Conservation (phyloP, 2,329 filamentous ascomycete genomes). For the Aspergillus floridensis region DNA sequence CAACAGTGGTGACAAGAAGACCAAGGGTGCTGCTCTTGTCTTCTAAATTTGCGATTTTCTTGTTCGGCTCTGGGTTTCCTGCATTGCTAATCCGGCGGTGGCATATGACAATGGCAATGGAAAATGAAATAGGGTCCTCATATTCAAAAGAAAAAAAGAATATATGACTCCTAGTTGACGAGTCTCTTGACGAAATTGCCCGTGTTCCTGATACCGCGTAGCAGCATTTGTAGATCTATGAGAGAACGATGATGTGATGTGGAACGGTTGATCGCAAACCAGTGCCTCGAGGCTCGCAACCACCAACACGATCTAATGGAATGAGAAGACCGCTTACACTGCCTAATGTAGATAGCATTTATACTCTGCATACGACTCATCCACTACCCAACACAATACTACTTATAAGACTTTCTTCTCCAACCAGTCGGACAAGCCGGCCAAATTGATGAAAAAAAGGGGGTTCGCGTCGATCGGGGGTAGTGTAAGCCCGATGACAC, state of each 20-base stretch:
- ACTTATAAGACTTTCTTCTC: constrained; percentile 50
- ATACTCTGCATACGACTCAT: too few species aligned
- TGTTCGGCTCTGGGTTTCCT: constrained; percentile 44
- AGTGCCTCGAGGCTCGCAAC: background rate
- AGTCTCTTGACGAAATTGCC: constrained; percentile 26
- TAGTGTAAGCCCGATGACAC: constrained; percentile 78
- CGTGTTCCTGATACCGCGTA: background rate
- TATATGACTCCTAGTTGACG: constrained; percentile 37
- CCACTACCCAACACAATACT: too few species aligned
- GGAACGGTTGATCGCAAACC: too few species aligned
- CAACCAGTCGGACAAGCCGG: constrained; percentile 54
- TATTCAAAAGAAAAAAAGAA: constrained; percentile 37
- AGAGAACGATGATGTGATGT: too few species aligned
- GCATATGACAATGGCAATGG: constrained; percentile 42
- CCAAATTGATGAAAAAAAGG: constrained; percentile 59
- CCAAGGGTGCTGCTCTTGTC: constrained; percentile 99
- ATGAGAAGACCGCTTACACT: too few species aligned
- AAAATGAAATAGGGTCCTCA: constrained; percentile 44
- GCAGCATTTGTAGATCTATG: background rate
- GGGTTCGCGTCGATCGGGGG: constrained; percentile 66
- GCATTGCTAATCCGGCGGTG: constrained; percentile 39
- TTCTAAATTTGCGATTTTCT: constrained; percentile 71
- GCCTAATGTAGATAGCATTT: too few species aligned
- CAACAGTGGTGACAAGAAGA: constrained; percentile 99
- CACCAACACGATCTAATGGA: background rate